phyloP scores from a whole-genome alignment of 169 alveolate genomes.

The Theileria equi region DNA sequence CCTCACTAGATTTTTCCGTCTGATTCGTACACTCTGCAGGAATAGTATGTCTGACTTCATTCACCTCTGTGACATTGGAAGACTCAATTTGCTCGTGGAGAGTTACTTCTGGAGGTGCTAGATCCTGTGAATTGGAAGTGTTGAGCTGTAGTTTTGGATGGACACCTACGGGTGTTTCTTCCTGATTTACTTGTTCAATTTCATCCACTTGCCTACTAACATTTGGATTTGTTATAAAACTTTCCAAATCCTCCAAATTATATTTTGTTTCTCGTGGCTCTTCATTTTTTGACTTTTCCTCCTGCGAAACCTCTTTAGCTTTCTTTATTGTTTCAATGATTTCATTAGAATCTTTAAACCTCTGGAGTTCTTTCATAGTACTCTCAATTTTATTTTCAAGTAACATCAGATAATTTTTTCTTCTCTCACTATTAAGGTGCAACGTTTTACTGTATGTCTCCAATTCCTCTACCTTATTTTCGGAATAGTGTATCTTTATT shows the following conservation, averaged over 20 bases:
- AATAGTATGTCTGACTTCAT: neutral
- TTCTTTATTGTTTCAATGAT: conserved; percentile 1
- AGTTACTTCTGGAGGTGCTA: neutral
- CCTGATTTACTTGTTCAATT: no score
- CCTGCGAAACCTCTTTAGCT: neutral
- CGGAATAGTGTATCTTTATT: conserved; percentile 6
- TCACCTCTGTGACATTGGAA: neutral
- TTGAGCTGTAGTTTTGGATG: no score
- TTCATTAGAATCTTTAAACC: conserved; percentile 7
- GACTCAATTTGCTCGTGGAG: neutral
- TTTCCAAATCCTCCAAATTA: conserved; percentile 7
- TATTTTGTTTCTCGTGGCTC: neutral
- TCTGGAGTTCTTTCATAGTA: conserved; percentile 22
- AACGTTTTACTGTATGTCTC: neutral
- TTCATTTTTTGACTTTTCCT: neutral
- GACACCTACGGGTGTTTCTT: no score
- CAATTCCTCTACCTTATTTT: neutral
- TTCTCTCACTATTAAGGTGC: conserved; percentile 1
- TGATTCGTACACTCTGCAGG: neutral
- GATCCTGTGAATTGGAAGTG: neutral
- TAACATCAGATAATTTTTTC: conserved; percentile 2
- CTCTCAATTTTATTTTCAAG: conserved; percentile 14
- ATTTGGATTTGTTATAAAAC: neutral
- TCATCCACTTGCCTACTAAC: neutral
- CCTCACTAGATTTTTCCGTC: neutral